Evolutionary conservation across 1,284 basidiomycete genomes (phyloP).

Genomic region (Ustilago loliicola): DNA sequence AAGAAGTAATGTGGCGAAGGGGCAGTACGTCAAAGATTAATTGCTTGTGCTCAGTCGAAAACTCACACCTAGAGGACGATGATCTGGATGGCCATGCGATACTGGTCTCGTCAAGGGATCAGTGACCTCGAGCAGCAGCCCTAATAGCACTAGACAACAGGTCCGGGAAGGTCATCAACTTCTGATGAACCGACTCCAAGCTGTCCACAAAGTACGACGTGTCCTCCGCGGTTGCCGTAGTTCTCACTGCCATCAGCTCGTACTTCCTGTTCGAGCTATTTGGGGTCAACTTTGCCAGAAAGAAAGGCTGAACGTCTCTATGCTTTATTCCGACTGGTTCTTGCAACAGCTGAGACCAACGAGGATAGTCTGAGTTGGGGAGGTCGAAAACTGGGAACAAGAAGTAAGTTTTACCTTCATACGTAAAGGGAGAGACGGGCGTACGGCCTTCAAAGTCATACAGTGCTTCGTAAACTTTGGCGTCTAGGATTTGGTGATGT

Average conservation of each 20-base stretch:
- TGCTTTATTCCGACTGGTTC: not conserved
- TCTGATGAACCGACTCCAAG: not conserved
- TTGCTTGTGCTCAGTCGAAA: too few species aligned
- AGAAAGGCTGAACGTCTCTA: not conserved
- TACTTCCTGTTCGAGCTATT: not conserved
- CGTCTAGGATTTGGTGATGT: not conserved
- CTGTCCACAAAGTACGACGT: not conserved
- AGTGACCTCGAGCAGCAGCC: not conserved
- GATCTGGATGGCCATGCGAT: not conserved
- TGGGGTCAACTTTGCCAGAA: not conserved
- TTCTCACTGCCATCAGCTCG: slow-evolving; percentile 1
- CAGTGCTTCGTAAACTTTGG: slow-evolving; percentile 12
- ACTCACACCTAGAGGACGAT: not conserved
- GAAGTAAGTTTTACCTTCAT: slow-evolving; percentile 13
- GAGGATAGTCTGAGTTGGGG: not conserved
- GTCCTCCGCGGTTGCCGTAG: not conserved
- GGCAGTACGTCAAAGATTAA: too few species aligned
- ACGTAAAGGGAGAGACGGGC: not conserved
- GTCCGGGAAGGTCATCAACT: not conserved
- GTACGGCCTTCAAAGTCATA: not conserved
- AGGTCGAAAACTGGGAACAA: not conserved
- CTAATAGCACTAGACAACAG: not conserved
- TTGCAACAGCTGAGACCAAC: not conserved
- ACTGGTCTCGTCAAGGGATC: not conserved
- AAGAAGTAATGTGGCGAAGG: too few species aligned